These are phyloP conservation scores for Tarenaya hassleriana DNA, from an alignment of 345 rosid genomes.

Conservation along the genomic window DNA sequence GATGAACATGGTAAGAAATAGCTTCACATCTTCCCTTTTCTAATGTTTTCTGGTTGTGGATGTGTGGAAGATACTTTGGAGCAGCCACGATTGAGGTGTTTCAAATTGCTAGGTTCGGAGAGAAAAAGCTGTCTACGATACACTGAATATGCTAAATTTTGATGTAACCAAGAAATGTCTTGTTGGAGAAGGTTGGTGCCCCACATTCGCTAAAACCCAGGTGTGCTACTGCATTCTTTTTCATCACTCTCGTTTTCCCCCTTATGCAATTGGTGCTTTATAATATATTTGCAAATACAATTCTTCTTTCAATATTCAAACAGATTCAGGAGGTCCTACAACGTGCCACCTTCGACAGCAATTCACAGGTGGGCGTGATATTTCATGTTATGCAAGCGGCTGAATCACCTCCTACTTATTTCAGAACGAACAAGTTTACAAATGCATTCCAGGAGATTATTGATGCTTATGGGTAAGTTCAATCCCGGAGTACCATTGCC, in stretches of 20 bases:
- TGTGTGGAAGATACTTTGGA: neutral
- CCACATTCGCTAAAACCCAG: conserved; percentile 57
- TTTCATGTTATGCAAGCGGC: conserved; percentile 83
- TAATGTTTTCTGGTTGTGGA: neutral
- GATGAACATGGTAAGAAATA: conserved; percentile 60
- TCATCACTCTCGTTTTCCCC: neutral
- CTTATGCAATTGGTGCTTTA: conserved; percentile 7
- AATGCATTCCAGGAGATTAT: conserved; percentile 95
- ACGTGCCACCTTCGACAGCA: conserved; percentile 91
- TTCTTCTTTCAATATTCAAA: conserved; percentile 21
- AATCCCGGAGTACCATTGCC: conserved; percentile 6
- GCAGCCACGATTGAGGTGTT: conserved; percentile 18
- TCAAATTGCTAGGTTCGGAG: conserved; percentile 46
- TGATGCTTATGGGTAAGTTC: conserved; percentile 94
- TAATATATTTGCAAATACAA: conserved; percentile 18
- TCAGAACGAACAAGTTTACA: conserved; percentile 78
- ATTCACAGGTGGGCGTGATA: conserved; percentile 86
- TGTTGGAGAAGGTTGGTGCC: conserved; percentile 88
- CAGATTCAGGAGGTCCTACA: conserved; percentile 93
- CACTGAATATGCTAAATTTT: conserved; percentile 67
- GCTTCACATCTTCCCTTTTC: neutral
- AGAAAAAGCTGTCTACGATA: conserved; percentile 67
- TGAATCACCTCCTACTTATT: conserved; percentile 92
- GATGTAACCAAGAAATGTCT: conserved; percentile 83
- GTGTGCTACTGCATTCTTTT: conserved; percentile 23